Percentiles rank a stretch among this genome's conserved stretches.
phyloP scores from a whole-genome alignment of 805 yeast genomes.

The Grigorovia yakushimaensis region DNA sequence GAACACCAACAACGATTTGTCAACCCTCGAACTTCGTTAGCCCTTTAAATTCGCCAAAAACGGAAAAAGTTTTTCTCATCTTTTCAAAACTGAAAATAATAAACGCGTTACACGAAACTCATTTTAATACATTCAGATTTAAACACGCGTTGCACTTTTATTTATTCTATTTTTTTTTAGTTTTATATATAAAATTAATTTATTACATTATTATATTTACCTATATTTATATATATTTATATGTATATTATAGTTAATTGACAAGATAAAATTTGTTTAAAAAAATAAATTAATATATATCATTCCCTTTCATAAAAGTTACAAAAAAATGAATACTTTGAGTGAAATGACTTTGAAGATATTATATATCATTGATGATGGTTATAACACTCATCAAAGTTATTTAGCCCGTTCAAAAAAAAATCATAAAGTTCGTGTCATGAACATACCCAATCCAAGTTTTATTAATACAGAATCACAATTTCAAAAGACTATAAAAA shows the following conservation, averaged over 20 bases:
- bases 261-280: too few species aligned
- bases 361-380: constrained; percentile 24
- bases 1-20: too few species aligned
- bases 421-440: constrained; percentile 20
- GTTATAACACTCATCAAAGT: constrained; percentile 14
- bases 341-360: constrained; percentile 27
- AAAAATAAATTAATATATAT: too few species aligned
- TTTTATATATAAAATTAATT: too few species aligned
- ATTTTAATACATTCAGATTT: neutral
- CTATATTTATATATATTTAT: too few species aligned
- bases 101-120: neutral
- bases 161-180: neutral
- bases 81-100: too few species aligned
- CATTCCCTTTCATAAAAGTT: too few species aligned
- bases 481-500: constrained; percentile 7
- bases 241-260: too few species aligned
- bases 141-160: neutral
- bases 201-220: too few species aligned
- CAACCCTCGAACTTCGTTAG: neutral
- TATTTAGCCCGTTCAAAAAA: constrained; percentile 26
- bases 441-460: constrained; percentile 19
- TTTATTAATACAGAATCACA: constrained; percentile 4
- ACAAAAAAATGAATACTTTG: constrained; percentile 16
- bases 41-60: neutral
- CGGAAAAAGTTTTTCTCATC: neutral